A percentile compares a stretch with the other conserved stretches of the same genome.
phyloP scores from a whole-genome alignment of 805 yeast species.

The Candida nitratophila region DNA sequence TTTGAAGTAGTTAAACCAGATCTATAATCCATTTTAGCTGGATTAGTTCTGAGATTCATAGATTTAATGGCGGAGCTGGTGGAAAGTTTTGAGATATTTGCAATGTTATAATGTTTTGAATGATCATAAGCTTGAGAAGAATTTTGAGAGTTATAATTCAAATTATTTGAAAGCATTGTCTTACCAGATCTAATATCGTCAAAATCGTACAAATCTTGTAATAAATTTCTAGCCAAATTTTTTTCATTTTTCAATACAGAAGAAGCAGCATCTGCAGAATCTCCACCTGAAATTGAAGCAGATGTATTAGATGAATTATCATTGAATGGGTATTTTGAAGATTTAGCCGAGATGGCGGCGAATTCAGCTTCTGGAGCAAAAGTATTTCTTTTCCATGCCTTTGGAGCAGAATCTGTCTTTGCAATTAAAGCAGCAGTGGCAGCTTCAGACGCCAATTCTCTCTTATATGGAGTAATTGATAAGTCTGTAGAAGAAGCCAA shows the following conservation, averaged over 20 bases:
- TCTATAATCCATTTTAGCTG: slow-evolving; percentile 27
- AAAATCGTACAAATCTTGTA: slow-evolving; percentile 35
- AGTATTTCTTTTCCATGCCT: slow-evolving; percentile 40
- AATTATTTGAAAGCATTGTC: slow-evolving; percentile 21
- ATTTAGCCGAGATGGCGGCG: slow-evolving; percentile 32
- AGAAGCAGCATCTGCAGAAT: slow-evolving; percentile 35
- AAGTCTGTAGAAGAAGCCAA: slow-evolving; percentile 64
- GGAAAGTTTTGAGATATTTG: slow-evolving; percentile 21
- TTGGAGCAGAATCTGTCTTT: slow-evolving; percentile 37
- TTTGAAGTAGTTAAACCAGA: slow-evolving; percentile 24
- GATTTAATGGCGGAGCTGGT: slow-evolving; percentile 34
- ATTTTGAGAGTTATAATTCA: slow-evolving; percentile 13
- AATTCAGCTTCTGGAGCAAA: slow-evolving; percentile 41
- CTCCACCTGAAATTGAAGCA: slow-evolving; percentile 28
- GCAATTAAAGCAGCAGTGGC: slow-evolving; percentile 57
- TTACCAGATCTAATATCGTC: slow-evolving; percentile 36
- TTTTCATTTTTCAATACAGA: slow-evolving; percentile 25
- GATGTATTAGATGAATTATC: slow-evolving; percentile 7
- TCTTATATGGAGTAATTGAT: slow-evolving; percentile 57
- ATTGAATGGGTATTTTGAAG: slow-evolving; percentile 23
- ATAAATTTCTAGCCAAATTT: slow-evolving; percentile 27
- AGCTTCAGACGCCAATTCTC: slow-evolving; percentile 54
- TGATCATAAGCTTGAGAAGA: slow-evolving; percentile 21
- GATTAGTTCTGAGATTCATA: slow-evolving; percentile 38
- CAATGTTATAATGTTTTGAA: slow-evolving; percentile 24